Evolutionary conservation across 1,284 basidiomycete genomes (phyloP).

Genomic region (Psilocybe mexicana): DNA sequence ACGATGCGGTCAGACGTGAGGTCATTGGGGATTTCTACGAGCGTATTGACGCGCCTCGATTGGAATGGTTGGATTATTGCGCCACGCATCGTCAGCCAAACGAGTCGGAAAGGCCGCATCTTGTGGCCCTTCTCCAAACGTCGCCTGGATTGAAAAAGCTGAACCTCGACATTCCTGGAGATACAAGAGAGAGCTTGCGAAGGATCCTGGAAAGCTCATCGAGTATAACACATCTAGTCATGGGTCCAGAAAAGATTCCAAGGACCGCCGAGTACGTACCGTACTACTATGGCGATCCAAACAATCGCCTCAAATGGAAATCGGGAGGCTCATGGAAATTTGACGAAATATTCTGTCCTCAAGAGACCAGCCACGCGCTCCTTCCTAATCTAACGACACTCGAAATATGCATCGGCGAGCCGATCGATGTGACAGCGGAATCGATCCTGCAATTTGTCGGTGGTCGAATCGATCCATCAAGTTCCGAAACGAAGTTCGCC

Average conservation of each 20-base stretch:
- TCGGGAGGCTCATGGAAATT: no score
- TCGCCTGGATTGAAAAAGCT: background rate
- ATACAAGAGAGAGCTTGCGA: background rate
- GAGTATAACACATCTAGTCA: background rate
- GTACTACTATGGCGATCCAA: no score
- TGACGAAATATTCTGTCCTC: no score
- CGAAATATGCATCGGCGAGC: no score
- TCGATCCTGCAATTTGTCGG: no score
- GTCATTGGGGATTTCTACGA: background rate
- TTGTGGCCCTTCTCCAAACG: background rate
- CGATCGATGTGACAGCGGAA: no score
- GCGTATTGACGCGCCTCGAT: background rate
- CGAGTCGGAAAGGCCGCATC: background rate
- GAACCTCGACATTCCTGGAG: background rate
- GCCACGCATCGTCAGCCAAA: background rate
- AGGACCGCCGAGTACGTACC: no score
- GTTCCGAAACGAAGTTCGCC: no score
- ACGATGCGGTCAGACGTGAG: background rate
- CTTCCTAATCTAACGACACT: no score
- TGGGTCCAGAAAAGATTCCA: background rate
- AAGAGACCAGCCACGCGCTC: no score
- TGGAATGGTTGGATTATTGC: background rate
- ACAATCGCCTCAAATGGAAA: no score
- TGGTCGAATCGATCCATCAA: no score
- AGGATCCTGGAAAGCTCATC: background rate